phyloP scores from a whole-genome alignment of 2,329 filamentous ascomycete species.

The Ascosphaera aggregata region DNA sequence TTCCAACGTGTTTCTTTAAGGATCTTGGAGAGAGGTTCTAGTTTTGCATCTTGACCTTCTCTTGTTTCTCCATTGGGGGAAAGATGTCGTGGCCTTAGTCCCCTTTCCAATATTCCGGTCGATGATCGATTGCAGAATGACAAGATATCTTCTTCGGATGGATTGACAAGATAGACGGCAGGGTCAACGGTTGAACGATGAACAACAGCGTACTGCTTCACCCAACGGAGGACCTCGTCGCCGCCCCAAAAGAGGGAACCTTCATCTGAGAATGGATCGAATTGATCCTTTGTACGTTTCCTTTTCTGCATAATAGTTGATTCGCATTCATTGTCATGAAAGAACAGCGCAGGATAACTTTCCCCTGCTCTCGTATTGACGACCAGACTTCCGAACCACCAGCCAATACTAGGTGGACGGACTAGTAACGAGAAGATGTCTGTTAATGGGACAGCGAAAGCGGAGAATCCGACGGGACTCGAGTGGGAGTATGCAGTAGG shows the following conservation, averaged over 20 bases:
- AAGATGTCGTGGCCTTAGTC: not conserved
- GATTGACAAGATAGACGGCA: conserved; percentile 79
- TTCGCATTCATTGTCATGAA: conserved; percentile 92
- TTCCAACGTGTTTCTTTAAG: conserved; percentile 93
- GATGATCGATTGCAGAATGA: conserved; percentile 40
- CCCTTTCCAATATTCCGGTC: conserved; percentile 16
- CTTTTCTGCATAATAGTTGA: conserved; percentile 89
- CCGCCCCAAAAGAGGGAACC: conserved; percentile 94
- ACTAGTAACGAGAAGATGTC: conserved; percentile 81
- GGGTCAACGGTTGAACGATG: conserved; percentile 70
- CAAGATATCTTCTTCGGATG: conserved; percentile 57
- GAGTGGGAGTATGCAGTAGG: conserved; percentile 61
- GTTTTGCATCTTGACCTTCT: conserved; percentile 36
- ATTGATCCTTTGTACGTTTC: conserved; percentile 56
- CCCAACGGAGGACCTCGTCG: conserved; percentile 80
- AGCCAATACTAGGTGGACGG: conserved; percentile 76
- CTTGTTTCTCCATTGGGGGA: not conserved
- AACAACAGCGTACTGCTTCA: conserved; percentile 61
- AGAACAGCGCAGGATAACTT: conserved; percentile 87
- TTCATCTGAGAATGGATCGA: conserved; percentile 69
- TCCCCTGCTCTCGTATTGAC: conserved; percentile 82
- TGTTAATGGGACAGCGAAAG: conserved; percentile 75
- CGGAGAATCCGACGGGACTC: conserved; percentile 51
- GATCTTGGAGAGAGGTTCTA: conserved; percentile 85
- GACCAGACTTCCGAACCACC: conserved; percentile 95